Evolutionary conservation across 2,329 filamentous ascomycete genomes (phyloP), one percentile per base, ranked within the genome.

Genomic region (Alternaria tenuissima): DNA sequence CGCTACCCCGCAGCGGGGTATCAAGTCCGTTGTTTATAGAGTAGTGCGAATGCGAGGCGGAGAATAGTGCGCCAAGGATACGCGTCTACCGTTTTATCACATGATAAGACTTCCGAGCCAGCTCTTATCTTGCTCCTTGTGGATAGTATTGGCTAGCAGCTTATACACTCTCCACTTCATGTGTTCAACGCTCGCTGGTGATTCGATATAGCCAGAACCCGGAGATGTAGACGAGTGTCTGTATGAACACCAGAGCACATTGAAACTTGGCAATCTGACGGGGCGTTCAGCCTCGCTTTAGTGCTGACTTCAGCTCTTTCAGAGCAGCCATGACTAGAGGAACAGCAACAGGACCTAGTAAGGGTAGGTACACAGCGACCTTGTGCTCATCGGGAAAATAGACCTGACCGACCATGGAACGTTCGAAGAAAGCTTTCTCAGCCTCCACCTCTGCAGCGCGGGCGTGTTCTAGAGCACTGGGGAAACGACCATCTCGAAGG

Each of bases 311-410:
- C 14, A 73, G 34, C 82, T 98, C 94, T 71, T 94, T 96, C 44
- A 97, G 68, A 28, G 92, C 81, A 4, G 91, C 91, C 86, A 97
- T 91, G 7, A 97, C 77, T 51, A 99, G 81, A 38, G 95, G 95
- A 12, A 98, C 94, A 5, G 92, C 93, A 41, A 98, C 89, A 0
- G 95, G 95, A 0, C 95, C 95, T 41, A 99, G 81, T 11, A 99
- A 81, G 1, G 95, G 95, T 70, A 99, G 80, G 76, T 99, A 99
- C 1, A 99, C 95, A 0, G 95, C 95, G 24, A 99, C 88, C 79
- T 98, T 99, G 79, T 99, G 95, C 81, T 99, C 95, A 74, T 99
- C 95, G 0, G 95, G 95, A 78, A 99, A 99, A 79, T 98, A 99
- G 2, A 98, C 89, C 81, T 98, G 95, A 0, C 94, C 95, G 12